Evolutionary conservation across 208 protist species (phyloP), one percentile per base, ranked within the genome.

Genomic region (Trypanosoma lewisi): DNA sequence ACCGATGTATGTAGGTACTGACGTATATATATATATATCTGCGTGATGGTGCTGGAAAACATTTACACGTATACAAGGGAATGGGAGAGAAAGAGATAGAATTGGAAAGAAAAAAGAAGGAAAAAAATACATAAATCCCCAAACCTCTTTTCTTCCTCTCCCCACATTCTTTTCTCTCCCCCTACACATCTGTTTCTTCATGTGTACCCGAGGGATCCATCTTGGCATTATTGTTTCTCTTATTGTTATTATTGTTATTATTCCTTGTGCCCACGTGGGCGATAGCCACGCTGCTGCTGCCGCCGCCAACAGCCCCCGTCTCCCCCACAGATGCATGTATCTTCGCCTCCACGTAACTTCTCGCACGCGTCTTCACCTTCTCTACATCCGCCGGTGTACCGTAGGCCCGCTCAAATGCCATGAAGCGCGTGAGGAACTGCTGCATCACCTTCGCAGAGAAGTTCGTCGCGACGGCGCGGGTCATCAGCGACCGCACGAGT

Each of bases 391-490:
- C 75, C 36, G 73, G 65, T 31, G 73, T 74, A 44, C 97, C 97
- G 72, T 97, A 63, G 25, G 78, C 77, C 78, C 93, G 93, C 83
- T 99, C 98, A 80, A 97, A 99, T 9, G 87, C 52, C 19, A 99
- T 80, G 72, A 97, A 99, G 17, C 91, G 84, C 55, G 98, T 98
- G 54, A 99, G 93, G 49, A 99, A 87, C 58, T 91, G 82, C 76
- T 96, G 91, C 82, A 91, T 96, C 50, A 92, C 83, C 71, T 91
- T 91, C 14, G 85, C 78, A 11, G 79, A 80, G 59, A 95, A 93
- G 58, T 70, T 89, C 72, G 86, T 89, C 19, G 89, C 73, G 5
- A 89, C 83, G 2, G 84, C 77, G n/a, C 91, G 83, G 57, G 94
- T 83, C 31, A 95, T 84, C n/a, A 95, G 57, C 45, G 71, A 66